Evolutionary conservation across 768 basidiomycete species (phyloP).

Genomic region (Fibroporia radiculosa): DNA sequence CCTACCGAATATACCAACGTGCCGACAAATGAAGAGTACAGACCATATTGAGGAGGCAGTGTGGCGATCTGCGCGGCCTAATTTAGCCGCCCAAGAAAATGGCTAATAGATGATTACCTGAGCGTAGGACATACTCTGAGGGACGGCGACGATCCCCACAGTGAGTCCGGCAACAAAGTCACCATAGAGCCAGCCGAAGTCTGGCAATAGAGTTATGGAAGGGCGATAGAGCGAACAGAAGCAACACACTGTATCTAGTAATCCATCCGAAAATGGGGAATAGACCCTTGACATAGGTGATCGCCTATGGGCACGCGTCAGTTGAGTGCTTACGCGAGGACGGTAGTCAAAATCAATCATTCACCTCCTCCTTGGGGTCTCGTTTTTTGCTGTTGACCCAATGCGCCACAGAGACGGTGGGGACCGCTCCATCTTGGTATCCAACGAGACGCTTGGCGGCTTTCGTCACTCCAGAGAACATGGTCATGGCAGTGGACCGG

Average conservation of each 20-base stretch:
- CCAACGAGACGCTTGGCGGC: conserved; percentile 51
- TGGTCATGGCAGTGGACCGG: conserved; percentile 16
- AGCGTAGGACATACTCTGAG: conserved; percentile 90
- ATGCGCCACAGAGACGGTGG: conserved; percentile 50
- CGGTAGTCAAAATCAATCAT: conserved; percentile 16
- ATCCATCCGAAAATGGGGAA: conserved; percentile 89
- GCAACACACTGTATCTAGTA: conserved; percentile 68
- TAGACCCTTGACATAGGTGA: conserved; percentile 58
- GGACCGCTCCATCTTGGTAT: conserved; percentile 51
- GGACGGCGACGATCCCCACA: conserved; percentile 88
- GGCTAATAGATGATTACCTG: conserved; percentile 47
- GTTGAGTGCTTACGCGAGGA: not conserved
- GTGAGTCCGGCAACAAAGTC: conserved; percentile 92
- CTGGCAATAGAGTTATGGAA: conserved; percentile 24
- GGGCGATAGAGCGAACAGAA: not conserved
- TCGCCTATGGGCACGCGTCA: conserved; percentile 32
- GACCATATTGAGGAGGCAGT: conserved; percentile 79
- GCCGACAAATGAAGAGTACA: conserved; percentile 92
- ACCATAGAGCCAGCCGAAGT: conserved; percentile 73
- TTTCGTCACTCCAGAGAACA: conserved; percentile 31
- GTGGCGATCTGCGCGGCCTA: conserved; percentile 71
- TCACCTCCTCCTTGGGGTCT: conserved; percentile 45
- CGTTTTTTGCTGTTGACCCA: conserved; percentile 36
- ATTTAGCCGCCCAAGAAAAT: not conserved
- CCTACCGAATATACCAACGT: conserved; percentile 76